phyloP scores from a whole-genome alignment of 2,329 filamentous ascomycete genomes.

The Thielaviopsis populi region DNA sequence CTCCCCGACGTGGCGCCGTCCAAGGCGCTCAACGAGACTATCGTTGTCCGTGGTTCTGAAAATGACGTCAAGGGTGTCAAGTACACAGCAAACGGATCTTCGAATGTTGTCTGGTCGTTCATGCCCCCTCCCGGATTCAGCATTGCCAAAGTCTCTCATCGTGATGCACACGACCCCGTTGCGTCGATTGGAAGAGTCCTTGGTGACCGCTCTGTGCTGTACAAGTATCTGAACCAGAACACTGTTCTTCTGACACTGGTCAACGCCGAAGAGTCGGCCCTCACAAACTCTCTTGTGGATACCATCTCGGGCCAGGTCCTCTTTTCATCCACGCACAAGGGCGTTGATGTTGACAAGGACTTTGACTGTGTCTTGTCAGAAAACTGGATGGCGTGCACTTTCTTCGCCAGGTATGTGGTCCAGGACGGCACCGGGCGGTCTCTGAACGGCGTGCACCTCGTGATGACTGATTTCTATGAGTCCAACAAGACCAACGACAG shows the following conservation, averaged over 20 bases:
- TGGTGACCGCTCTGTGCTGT: constrained; percentile 80
- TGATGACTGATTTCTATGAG: constrained; percentile 81
- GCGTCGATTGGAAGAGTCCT: constrained; percentile 92
- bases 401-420: constrained; percentile 48
- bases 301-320: constrained; percentile 72
- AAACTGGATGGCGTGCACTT: constrained; percentile 89
- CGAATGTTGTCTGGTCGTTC: constrained; percentile 54
- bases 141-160: constrained; percentile 52
- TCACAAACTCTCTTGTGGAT: constrained; percentile 69
- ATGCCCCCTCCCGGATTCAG: constrained; percentile 48
- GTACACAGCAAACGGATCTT: constrained; percentile 31
- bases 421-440: constrained; percentile 33
- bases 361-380: constrained; percentile 71
- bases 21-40: constrained; percentile 35
- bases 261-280: constrained; percentile 40
- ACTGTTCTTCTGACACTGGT: constrained; percentile 59
- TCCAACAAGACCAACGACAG: constrained; percentile 71
- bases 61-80: constrained; percentile 41
- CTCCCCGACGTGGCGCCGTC: constrained; percentile 32
- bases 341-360: constrained; percentile 57
- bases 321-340: constrained; percentile 51
- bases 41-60: constrained; percentile 37
- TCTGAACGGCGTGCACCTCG: constrained; percentile 75
- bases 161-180: constrained; percentile 66
- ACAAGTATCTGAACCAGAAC: constrained; percentile 93